Base-by-base conservation (phyloP, 257 asterid species). In the Nicotiana attenuata region DNA sequence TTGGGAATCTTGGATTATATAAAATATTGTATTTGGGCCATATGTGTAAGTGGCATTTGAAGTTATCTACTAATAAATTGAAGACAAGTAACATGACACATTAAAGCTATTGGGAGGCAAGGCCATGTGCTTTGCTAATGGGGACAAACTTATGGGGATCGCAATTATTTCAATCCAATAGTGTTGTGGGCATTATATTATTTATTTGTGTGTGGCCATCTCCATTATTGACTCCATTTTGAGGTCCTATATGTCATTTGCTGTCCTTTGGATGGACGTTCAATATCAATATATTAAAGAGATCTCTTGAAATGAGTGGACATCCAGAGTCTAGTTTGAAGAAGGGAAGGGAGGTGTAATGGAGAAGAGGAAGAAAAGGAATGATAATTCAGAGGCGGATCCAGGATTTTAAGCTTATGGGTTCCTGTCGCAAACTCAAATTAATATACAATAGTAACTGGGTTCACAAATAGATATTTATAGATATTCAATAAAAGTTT, bases 21-120 rank as follows among this genome's bases (percentile, higher is more conserved):
- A 71, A 7, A 6, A 19, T 19, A 69, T 11, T 68, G 77, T 5
- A 20, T 47, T 20, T 47, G 61, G 60, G 41, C 79, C 61, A 56
- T 47, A 24, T 73, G 73, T 78, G 41, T 31, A 38, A 33, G 82
- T 60, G 82, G 47, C 31, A 60, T 17, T 29, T 71, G 33, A 59
- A 56, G 56, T 57, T 78, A 77, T 77, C 55, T 63, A 26, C 56
- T 63, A 45, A 64, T 78, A 45, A 64, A 78, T 33, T 60, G 82
- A 45, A 45, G 82, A 78, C 82, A 78, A 78, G 82, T 78, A 78
- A 78, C 82, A 78, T 78, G 82, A 78, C 68, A 57, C 13, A 33
- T 78, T 33, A 41, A 78, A 78, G 73, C 13, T 78, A 78, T 60
- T 60, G 73, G 82, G 73, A 22, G 73, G 59, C 82, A 78, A 60